Conservation (phyloP, 352 stramenopile genomes). For the Phytophthora constricta region DNA sequence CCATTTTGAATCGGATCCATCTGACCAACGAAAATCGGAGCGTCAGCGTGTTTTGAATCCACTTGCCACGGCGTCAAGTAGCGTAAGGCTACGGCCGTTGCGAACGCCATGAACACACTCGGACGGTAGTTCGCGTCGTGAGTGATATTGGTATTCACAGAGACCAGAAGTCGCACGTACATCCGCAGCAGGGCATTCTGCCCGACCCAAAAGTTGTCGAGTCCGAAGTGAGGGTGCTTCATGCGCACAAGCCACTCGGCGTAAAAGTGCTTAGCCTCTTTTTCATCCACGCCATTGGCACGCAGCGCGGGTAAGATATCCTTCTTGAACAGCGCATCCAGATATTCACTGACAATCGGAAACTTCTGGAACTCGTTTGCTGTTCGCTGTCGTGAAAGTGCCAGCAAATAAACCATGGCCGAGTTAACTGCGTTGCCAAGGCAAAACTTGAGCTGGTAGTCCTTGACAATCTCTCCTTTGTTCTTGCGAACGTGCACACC, state of each 20-base stretch:
- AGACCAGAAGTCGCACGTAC: slow-evolving; percentile 48
- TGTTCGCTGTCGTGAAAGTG: slow-evolving; percentile 48
- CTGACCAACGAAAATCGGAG: slow-evolving; percentile 44
- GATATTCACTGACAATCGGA: slow-evolving; percentile 57
- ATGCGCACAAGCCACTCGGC: slow-evolving; percentile 90
- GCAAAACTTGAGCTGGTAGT: slow-evolving; percentile 92
- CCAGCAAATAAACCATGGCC: slow-evolving; percentile 88
- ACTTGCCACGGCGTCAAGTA: slow-evolving; percentile 55
- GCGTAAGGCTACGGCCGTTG: slow-evolving; percentile 50
- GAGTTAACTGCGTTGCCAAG: slow-evolving; percentile 93
- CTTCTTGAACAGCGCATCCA: slow-evolving; percentile 82
- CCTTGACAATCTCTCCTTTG: slow-evolving; percentile 58
- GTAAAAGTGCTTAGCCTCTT: slow-evolving; percentile 53
- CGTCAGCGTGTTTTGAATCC: slow-evolving; percentile 32
- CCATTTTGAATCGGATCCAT: slow-evolving; percentile 54
- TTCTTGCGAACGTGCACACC: slow-evolving; percentile 58
- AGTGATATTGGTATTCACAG: slow-evolving; percentile 26
- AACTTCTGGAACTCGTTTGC: slow-evolving; percentile 38
- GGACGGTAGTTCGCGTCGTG: slow-evolving; percentile 36
- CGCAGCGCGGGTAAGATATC: slow-evolving; percentile 78
- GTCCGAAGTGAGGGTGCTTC: slow-evolving; percentile 81
- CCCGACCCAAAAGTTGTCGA: slow-evolving; percentile 94
- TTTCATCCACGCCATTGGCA: slow-evolving; percentile 31
- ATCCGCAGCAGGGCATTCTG: slow-evolving; percentile 86
- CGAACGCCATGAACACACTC: slow-evolving; percentile 56